Base-by-base conservation (phyloP, 2,329 filamentous ascomycete species). In the Colletotrichum tofieldiae region DNA sequence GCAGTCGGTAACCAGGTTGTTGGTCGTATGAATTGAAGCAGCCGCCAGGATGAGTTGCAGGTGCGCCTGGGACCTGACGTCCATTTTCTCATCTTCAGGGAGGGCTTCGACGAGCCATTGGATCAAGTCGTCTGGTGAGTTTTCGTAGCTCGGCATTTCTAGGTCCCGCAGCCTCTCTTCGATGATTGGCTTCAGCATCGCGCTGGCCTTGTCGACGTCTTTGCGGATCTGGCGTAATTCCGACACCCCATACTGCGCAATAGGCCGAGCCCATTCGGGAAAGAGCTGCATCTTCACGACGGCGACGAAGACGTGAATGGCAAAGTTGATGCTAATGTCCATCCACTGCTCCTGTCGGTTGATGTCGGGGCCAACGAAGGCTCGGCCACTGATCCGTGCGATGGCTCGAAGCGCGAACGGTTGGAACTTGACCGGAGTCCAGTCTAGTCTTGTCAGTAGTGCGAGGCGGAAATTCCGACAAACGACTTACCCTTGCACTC, bases 261-360 rank as follows among this genome's bases (percentile, higher is more conserved):
- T 56, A 1, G 86, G 86, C 1, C 86, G 84, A 72, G 85, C 79
- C 85, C 86, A 87, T 14, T 82, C 81, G 1, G 86, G 86, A 68
- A 88, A 87, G 75, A 87, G 83, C 72, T 88, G 86, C 49, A 91
- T 81, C 75, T 87, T 83, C 67, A 87, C 77, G 59, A 86, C 80
- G 58, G 85, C 82, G 75, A 84, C 78, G 77, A 89, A 85, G 72
- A 86, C 82, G 72, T 87, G 82, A 29, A 86, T 78, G 61, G 86
- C 85, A 76, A 86, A 89, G 77, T 86, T 83, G 78, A 87, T 82
- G 78, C 83, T 84, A 26, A 85, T 85, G 59, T 86, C 80, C 81
- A 90, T 84, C 88, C 88, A 90, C 69, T 84, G 81, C 74, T 88
- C 84, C 51, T 86, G 80, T 23, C 87, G 86, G 75, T 85, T 88